Percentiles rank a stretch among this genome's conserved stretches.
Conservation (phyloP, 208 protist genomes). For the Tritrichomonas musculus region DNA sequence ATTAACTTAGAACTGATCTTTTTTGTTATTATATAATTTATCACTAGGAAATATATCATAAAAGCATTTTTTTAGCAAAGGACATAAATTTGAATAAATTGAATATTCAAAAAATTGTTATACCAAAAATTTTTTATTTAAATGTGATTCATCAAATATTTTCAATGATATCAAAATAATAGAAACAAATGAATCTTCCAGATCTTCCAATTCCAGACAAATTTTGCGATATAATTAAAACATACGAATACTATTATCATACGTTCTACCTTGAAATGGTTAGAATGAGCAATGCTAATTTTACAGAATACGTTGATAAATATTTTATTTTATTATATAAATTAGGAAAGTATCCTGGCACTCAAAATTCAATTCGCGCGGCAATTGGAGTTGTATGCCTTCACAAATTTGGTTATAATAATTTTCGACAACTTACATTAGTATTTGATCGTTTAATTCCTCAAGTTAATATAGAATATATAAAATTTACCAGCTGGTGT, state of each 20-base stretch:
- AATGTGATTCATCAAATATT: too few relatives aligned
- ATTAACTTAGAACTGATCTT: too few relatives aligned
- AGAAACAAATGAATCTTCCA: neutral
- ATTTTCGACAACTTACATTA: neutral
- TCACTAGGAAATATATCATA: too few relatives aligned
- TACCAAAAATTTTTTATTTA: too few relatives aligned
- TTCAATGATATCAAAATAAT: too few relatives aligned
- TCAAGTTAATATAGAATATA: neutral
- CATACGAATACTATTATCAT: neutral
- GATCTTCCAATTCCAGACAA: neutral
- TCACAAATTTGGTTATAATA: neutral
- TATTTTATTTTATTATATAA: neutral
- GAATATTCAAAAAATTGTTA: too few relatives aligned
- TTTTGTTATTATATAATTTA: too few relatives aligned
- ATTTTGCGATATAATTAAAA: neutral
- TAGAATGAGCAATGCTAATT: neutral
- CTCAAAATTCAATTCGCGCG: neutral
- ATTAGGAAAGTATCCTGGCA: neutral
- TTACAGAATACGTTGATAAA: neutral
- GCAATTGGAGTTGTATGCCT: neutral
- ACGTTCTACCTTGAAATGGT: neutral
- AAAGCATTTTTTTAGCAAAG: too few relatives aligned
- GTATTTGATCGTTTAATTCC: slow-evolving; percentile 19
- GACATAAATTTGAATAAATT: too few relatives aligned
- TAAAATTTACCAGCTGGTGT: slow-evolving; percentile 31